These are phyloP conservation scores for Lavandula angustifolia DNA, from an alignment of 257 asterid species.

Conservation along the genomic window DNA sequence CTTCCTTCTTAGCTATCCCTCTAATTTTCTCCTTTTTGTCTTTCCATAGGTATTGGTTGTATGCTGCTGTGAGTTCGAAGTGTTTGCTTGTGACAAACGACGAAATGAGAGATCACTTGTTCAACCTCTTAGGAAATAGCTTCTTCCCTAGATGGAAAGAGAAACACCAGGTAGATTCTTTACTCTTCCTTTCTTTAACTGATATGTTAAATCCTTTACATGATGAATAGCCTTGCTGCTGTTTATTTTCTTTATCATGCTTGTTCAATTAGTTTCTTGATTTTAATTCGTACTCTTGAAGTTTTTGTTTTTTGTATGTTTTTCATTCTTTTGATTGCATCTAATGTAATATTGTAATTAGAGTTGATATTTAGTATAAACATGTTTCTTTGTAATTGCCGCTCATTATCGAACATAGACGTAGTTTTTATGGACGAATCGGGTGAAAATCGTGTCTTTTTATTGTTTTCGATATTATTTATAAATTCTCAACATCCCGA, in stretches of 20 bases:
- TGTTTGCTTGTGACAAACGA: slow-evolving; percentile 92
- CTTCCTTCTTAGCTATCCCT: not conserved
- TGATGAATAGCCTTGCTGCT: not conserved
- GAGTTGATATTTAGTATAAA: no score
- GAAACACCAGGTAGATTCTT: slow-evolving; percentile 78
- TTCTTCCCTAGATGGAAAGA: slow-evolving; percentile 98
- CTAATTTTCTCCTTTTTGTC: slow-evolving; percentile 1
- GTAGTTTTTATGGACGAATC: no score
- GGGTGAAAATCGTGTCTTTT: no score
- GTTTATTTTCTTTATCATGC: not conserved
- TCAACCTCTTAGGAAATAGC: slow-evolving; percentile 78
- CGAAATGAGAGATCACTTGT: slow-evolving; percentile 98
- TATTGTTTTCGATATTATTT: no score
- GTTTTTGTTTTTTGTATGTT: no score
- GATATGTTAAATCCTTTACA: not conserved
- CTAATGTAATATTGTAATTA: no score
- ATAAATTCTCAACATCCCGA: no score
- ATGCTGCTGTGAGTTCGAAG: slow-evolving; percentile 90
- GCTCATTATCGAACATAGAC: no score
- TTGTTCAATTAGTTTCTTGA: not conserved
- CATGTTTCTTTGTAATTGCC: no score
- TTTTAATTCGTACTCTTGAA: no score
- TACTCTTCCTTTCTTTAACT: not conserved
- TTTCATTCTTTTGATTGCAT: no score
- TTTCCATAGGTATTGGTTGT: slow-evolving; percentile 83